phyloP scores from a whole-genome alignment of 345 rosid species.

The Gossypium turneri region DNA sequence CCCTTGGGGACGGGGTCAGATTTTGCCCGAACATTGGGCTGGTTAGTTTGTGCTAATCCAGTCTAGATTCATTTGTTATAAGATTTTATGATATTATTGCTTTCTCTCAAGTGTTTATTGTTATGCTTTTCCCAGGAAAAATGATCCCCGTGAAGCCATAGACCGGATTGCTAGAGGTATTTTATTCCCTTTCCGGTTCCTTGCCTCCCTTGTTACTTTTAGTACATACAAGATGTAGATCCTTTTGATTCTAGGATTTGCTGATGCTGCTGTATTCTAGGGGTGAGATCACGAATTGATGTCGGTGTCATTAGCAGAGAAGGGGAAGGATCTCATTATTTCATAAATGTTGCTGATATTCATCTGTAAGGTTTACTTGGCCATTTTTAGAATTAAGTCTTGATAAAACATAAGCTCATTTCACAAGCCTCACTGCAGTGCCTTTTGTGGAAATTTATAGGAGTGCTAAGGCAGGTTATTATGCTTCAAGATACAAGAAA shows the following conservation, averaged over 20 bases:
- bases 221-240: neutral
- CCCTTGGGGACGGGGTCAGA: conserved; percentile 97
- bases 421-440: conserved; percentile 14
- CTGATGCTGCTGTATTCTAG: conserved; percentile 37
- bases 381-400: conserved; percentile 14
- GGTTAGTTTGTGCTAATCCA: conserved; percentile 53
- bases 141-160: conserved; percentile 74
- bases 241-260: conserved; percentile 12
- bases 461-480: conserved; percentile 96
- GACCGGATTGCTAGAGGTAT: conserved; percentile 81
- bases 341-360: conserved; percentile 89
- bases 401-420: conserved; percentile 9
- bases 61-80: conserved; percentile 8
- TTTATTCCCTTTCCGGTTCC: conserved; percentile 4
- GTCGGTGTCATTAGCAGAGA: conserved; percentile 63
- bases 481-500: conserved; percentile 86
- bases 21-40: conserved; percentile 90
- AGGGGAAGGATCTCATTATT: conserved; percentile 62
- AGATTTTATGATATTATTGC: neutral
- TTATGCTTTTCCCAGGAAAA: conserved; percentile 51
- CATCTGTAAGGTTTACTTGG: conserved; percentile 67
- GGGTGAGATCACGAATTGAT: conserved; percentile 63
- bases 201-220: neutral
- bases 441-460: conserved; percentile 38
- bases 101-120: conserved; percentile 10